Base-by-base conservation (phyloP, 495 filamentous ascomycete genomes). In the Staphylotrichum longicolle region DNA sequence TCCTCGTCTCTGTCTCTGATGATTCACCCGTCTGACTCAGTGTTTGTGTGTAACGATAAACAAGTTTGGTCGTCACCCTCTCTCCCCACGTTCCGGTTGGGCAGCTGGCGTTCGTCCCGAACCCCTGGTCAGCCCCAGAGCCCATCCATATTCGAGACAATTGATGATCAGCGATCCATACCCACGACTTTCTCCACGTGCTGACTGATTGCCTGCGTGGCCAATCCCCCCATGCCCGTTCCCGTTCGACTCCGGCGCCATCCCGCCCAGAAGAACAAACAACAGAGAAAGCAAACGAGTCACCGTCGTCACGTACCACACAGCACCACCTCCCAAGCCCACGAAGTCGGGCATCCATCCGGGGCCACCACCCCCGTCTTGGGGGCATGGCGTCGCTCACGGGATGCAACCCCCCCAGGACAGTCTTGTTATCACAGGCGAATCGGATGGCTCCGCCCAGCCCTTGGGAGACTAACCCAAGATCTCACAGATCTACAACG, bases 401-500 rank as follows among this genome's bases (percentile, higher is more conserved):
- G 48, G 56, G 40, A 52, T 46, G 57, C 37, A 52, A 45, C 48
- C 55, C 55, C 40, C 27, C 37, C 15, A 55, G 44, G 37, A 27
- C 37, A n/a, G 45, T 8, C 2, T 44, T 45, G 27, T 51, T 62
- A 51, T 62, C 52, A 41, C 27, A 15, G 41, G 41, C 57, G 48
- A 57, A 57, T 56, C 52, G 53, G 60, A 57, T 57, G 54, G 20
- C 12, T 40, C 14, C 32, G 57, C 57, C 57, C 14, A 53, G 57
- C 4, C 14, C 54, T 57, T 62, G 45, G 60, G 60, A 57, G 53
- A 44, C 59, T 44, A 41, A 62, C 52, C 60, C n/a, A 3, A 46
- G 60, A 62, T 62, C 60, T 62, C 14, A 46, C 60, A 57, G 60
- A 62, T 62, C 60, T 57, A 44, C 52, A 5, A 4, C 34, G 37